phyloP scores from a whole-genome alignment of 169 alveolate genomes.

The Plasmodium vivax region DNA sequence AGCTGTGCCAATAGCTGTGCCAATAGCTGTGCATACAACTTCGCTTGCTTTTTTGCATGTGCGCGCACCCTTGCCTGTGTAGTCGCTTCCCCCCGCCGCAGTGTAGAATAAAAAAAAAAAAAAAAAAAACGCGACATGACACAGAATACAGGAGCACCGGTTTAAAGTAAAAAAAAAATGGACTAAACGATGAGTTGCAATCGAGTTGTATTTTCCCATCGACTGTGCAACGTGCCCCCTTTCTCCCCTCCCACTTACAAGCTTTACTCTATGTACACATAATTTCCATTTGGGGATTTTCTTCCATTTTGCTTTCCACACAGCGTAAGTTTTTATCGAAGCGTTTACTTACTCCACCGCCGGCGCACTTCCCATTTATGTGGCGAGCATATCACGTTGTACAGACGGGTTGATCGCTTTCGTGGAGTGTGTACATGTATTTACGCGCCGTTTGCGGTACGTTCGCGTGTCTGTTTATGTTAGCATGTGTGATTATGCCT shows the following conservation, averaged over 20 bases:
- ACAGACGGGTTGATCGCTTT: not conserved
- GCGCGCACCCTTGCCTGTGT: no score
- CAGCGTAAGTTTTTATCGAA: not conserved
- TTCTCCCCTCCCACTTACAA: not conserved
- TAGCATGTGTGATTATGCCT: not conserved
- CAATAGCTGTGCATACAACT: no score
- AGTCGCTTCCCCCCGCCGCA: no score
- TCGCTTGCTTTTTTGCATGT: no score
- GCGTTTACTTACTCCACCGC: not conserved
- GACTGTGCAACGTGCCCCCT: not conserved
- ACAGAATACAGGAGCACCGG: not conserved
- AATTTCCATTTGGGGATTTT: not conserved
- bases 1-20: no score
- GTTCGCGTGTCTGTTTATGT: not conserved
- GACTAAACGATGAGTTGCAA: not conserved
- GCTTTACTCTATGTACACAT: not conserved
- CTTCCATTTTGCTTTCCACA: not conserved
- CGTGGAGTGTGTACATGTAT: not conserved
- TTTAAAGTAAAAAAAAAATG: not conserved
- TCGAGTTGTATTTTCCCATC: not conserved
- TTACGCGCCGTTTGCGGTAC: not conserved
- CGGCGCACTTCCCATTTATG: not conserved
- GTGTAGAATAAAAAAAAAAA: not conserved
- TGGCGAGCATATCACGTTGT: not conserved
- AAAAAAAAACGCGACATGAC: not conserved